phyloP scores from a whole-genome alignment of 257 asterid species.

The Plantago major region DNA sequence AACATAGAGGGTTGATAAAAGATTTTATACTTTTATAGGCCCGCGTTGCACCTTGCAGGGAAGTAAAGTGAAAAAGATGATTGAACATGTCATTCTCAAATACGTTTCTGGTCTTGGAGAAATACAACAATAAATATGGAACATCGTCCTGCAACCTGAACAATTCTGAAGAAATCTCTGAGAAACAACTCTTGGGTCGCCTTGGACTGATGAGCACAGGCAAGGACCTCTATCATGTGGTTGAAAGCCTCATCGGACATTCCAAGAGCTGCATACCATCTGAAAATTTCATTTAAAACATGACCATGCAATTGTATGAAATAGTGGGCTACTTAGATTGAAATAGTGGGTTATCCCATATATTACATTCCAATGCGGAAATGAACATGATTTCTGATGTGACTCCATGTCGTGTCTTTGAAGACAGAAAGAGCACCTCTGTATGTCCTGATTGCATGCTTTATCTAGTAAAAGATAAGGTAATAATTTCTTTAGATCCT shows the following conservation, averaged over 20 bases:
- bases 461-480: constrained; percentile 51
- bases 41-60: too few relatives aligned
- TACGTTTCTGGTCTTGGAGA: background rate
- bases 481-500: constrained; percentile 22
- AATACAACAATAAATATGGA: constrained; percentile 17
- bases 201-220: constrained; percentile 88
- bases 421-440: constrained; percentile 83
- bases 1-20: too few relatives aligned
- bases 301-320: constrained; percentile 18
- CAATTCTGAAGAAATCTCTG: constrained; percentile 70
- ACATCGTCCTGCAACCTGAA: constrained; percentile 54
- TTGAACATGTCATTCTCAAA: background rate
- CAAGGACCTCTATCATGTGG: constrained; percentile 79
- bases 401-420: constrained; percentile 85
- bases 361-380: constrained; percentile 94
- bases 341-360: constrained; percentile 12
- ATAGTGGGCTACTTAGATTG: constrained; percentile 1
- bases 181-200: constrained; percentile 83
- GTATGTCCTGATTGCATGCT: constrained; percentile 95
- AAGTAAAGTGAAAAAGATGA: background rate
- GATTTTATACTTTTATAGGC: too few relatives aligned
- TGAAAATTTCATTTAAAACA: constrained; percentile 37
- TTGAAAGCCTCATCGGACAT: constrained; percentile 80
- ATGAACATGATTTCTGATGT: constrained; percentile 92
- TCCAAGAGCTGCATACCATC: constrained; percentile 96